phyloP scores from a whole-genome alignment of 1,284 basidiomycete genomes.

The Trametes sp. region DNA sequence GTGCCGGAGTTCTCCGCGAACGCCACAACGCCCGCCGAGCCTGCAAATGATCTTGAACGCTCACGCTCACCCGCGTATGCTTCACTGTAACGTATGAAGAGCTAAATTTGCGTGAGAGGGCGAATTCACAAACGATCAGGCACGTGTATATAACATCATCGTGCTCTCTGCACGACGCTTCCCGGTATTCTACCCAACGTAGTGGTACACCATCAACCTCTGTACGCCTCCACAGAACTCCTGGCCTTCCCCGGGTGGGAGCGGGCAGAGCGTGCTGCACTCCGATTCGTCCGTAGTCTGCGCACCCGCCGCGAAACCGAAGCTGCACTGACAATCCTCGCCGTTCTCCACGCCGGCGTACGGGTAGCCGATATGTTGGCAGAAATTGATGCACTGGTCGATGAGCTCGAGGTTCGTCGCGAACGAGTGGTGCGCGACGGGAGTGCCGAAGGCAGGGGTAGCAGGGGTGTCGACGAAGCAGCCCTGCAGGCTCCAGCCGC shows the following conservation, averaged over 20 bases:
- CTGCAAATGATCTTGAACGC: no score
- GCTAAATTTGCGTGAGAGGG: no score
- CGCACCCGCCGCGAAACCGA: constrained; percentile 15
- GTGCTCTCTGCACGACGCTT: no score
- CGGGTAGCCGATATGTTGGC: constrained; percentile 19
- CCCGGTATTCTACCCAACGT: not conserved
- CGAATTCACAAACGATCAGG: no score
- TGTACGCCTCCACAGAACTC: constrained; percentile 20
- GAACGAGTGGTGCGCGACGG: constrained; percentile 23
- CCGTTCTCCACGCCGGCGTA: constrained; percentile 22
- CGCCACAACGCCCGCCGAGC: no score
- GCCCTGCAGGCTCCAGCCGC: constrained; percentile 12
- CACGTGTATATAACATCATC: no score
- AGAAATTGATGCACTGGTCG: constrained; percentile 22
- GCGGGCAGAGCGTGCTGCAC: constrained; percentile 23
- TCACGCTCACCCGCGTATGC: no score
- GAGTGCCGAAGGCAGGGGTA: constrained; percentile 16
- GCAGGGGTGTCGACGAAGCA: constrained; percentile 27
- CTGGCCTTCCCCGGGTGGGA: constrained; percentile 11
- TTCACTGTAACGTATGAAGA: no score
- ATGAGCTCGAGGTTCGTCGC: constrained; percentile 22
- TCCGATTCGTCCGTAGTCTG: constrained; percentile 4
- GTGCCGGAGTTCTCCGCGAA: not conserved
- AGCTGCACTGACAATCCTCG: constrained; percentile 26
- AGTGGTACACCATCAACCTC: constrained; percentile 24